Evolutionary conservation across 169 alveolate genomes (phyloP), one percentile per base, ranked within the genome.

Genomic region (Eimeria brunetti): DNA sequence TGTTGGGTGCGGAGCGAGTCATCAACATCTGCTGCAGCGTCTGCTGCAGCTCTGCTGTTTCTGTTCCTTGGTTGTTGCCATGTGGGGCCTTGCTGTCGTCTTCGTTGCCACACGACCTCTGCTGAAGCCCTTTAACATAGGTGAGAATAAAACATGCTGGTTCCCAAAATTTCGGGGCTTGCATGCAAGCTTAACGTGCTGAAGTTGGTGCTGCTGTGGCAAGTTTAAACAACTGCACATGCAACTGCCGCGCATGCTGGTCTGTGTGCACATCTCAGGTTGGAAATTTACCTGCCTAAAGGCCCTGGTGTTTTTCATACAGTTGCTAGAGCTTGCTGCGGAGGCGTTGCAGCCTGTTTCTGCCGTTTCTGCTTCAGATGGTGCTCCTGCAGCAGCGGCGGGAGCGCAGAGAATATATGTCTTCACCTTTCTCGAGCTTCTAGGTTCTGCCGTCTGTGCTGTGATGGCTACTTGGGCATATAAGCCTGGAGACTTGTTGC

Each of bases 71-170:
- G 80, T 85, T 36, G 27, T 85, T 46, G 91, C 91, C 4, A 85
- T 85, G 91, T 85, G 91, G 91, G 91, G 91, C 91, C 91, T 85
- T 38, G 91, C 91, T 3, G 91, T 85, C 41, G 91, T 85, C 41
- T 85, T 85, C 58, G 78, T 85, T 69, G 91, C 91, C 58, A 85
- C 91, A 62, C 36, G 91, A 53, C 91, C 91, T 60, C 71, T 85
- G 30, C 91, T 85, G 56, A 85, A 58, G 30, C 91, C 91, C 36
- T 85, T 85, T 69, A 85, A 60, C 62, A 56, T 85, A 46, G 91
- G 91, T 85, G 62, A 56, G 91, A n/a, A 33, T 53, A 30, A 27
- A 27, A 49, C n/a, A 0, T 12, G 71, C 22, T 51, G 22, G n/a
- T n/a, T 51, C 44, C 12, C 20, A 14, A 33, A 53, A 24, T 53